Conservation (phyloP, 495 filamentous ascomycete genomes). For the Annulohypoxylon bovei region DNA sequence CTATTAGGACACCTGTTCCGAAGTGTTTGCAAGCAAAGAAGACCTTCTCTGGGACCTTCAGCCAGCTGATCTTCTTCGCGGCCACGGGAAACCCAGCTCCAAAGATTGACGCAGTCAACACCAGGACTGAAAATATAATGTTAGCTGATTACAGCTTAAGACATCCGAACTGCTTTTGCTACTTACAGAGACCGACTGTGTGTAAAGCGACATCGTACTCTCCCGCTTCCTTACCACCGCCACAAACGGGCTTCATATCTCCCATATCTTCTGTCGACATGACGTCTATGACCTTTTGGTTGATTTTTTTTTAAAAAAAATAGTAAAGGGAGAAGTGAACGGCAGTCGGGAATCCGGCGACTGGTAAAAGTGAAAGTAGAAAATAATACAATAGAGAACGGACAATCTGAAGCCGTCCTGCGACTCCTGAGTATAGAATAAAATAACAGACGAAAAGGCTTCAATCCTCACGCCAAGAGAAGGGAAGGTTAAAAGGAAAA, state of each 20-base stretch:
- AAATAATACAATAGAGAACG: conserved; percentile 19
- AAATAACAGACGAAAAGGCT: conserved; percentile 44
- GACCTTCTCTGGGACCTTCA: conserved; percentile 61
- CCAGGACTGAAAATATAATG: conserved; percentile 46
- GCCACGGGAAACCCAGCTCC: conserved; percentile 64
- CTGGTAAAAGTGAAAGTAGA: conserved; percentile 14
- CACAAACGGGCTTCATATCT: conserved; percentile 57
- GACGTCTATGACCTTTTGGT: background rate
- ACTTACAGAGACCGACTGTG: conserved; percentile 61
- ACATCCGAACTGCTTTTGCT: background rate
- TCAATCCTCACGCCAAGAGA: conserved; percentile 45
- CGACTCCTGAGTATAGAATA: conserved; percentile 41
- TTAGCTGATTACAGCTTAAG: conserved; percentile 24
- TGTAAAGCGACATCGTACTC: conserved; percentile 62
- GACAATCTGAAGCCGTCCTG: conserved; percentile 44
- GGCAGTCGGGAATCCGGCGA: conserved; percentile 28
- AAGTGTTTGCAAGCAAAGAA: conserved; percentile 71
- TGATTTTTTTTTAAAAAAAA: conserved; percentile 2
- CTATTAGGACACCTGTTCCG: conserved; percentile 74
- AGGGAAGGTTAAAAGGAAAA: conserved; percentile 33
- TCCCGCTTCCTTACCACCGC: conserved; percentile 51
- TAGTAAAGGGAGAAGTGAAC: conserved; percentile 10
- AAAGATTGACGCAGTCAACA: conserved; percentile 52
- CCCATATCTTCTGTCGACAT: conserved; percentile 34
- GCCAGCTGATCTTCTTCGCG: conserved; percentile 63